phyloP scores from a whole-genome alignment of 2,329 filamentous ascomycete genomes.

The Xylaria sp. region DNA sequence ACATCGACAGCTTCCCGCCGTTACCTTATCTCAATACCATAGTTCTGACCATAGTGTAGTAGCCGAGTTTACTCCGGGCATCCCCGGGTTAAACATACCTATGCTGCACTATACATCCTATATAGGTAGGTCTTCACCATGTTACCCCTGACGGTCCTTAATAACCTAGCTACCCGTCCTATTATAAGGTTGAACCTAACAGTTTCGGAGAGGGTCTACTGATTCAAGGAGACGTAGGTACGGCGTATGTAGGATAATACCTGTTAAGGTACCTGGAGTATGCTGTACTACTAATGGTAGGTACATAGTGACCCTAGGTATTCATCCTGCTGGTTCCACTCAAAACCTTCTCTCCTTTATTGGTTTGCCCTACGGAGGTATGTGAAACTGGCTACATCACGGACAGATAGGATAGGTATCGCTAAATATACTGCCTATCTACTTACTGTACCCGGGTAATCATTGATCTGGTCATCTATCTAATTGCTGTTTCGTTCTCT shows the following conservation, averaged over 20 bases:
- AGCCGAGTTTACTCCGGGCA: not conserved
- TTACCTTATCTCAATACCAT: no score
- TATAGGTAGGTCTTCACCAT: no score
- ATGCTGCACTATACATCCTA: not conserved
- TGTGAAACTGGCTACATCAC: not conserved
- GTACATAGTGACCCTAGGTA: no score
- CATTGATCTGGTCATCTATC: not conserved
- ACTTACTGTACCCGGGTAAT: not conserved
- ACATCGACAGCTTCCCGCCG: no score
- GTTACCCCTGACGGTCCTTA: no score
- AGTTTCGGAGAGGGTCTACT: no score
- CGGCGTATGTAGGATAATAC: no score
- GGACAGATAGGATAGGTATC: conserved; percentile 4
- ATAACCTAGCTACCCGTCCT: no score
- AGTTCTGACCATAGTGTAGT: not conserved
- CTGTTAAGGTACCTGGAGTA: no score
- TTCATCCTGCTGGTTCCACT: not conserved
- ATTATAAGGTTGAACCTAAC: no score
- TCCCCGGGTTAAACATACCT: not conserved
- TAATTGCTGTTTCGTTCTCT: conserved; percentile 12
- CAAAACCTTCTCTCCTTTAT: conserved; percentile 2
- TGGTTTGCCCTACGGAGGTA: not conserved
- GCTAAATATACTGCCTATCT: not conserved
- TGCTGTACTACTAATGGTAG: no score
- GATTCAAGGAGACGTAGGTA: no score